Evolutionary conservation across 345 rosid species (phyloP).

Genomic region (Eucalyptus sp.): DNA sequence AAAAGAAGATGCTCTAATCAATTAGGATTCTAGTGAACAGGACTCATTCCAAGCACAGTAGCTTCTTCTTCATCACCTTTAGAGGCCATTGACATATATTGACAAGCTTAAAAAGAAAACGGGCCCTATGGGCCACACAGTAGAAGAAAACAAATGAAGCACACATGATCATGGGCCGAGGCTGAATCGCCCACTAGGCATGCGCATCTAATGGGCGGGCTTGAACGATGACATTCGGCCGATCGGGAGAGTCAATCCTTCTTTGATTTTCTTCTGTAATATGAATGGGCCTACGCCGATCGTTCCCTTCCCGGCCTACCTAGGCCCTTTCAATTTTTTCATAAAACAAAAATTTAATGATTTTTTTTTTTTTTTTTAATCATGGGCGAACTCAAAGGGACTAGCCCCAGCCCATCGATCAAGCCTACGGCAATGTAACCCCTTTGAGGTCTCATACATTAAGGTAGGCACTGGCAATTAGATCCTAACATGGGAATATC

Average conservation of each 20-base stretch:
- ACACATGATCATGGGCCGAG: background rate
- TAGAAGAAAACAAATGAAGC: background rate
- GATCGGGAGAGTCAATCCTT: background rate
- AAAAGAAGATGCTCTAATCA: no score
- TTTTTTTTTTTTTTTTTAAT: background rate
- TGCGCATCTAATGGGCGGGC: background rate
- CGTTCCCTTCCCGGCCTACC: background rate
- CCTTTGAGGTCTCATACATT: background rate
- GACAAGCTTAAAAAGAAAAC: background rate
- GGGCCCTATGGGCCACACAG: background rate
- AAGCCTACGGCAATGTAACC: background rate
- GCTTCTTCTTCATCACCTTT: background rate
- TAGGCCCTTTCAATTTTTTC: background rate
- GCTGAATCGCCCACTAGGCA: background rate
- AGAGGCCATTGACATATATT: background rate
- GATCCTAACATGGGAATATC: background rate
- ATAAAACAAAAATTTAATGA: background rate
- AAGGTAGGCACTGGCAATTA: background rate
- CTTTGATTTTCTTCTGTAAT: background rate
- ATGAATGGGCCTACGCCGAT: background rate
- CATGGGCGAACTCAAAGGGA: background rate
- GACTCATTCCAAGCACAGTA: background rate
- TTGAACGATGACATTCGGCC: background rate
- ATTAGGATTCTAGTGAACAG: background rate
- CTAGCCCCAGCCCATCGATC: background rate